phyloP scores from a whole-genome alignment of 805 yeast species.

The Blastobotrys muscicola region DNA sequence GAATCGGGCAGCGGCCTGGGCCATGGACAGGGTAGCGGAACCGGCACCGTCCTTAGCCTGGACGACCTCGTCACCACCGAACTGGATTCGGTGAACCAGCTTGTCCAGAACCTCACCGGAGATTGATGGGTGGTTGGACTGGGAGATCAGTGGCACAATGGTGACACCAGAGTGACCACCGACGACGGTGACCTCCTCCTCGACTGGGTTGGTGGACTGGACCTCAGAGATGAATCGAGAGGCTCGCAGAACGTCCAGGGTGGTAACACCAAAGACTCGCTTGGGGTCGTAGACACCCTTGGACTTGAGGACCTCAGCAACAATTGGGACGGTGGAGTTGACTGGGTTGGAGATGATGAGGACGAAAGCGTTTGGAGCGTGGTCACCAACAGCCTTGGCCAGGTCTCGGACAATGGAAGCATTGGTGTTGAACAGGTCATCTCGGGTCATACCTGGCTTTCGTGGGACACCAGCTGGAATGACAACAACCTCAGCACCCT shows the following conservation, averaged over 20 bases:
- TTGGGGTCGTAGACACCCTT: constrained; percentile 85
- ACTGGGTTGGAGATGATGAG: constrained; percentile 89
- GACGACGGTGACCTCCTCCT: constrained; percentile 75
- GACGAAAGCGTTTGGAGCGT: constrained; percentile 76
- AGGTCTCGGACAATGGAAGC: constrained; percentile 92
- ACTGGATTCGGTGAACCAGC: constrained; percentile 81
- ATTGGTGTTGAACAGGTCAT: constrained; percentile 90
- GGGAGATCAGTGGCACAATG: constrained; percentile 87
- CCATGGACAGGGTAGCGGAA: constrained; percentile 89
- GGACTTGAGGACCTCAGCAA: constrained; percentile 80
- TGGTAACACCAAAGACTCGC: constrained; percentile 92
- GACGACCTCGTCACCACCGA: constrained; percentile 94
- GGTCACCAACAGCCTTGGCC: constrained; percentile 75
- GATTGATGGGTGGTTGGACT: constrained; percentile 52
- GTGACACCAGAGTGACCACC: constrained; percentile 98
- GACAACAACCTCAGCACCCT: constrained; percentile 65
- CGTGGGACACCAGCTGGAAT: constrained; percentile 98
- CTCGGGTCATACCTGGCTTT: constrained; percentile 99
- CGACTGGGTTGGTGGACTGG: constrained; percentile 62
- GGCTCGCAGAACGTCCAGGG: constrained; percentile 84
- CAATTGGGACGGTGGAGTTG: constrained; percentile 95
- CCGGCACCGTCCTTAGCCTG: constrained; percentile 92
- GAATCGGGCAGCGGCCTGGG: constrained; percentile 81
- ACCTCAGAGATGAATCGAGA: constrained; percentile 72
- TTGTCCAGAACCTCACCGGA: constrained; percentile 56